Conservation (phyloP, 208 protist species). For the Phytomonas sp. region DNA sequence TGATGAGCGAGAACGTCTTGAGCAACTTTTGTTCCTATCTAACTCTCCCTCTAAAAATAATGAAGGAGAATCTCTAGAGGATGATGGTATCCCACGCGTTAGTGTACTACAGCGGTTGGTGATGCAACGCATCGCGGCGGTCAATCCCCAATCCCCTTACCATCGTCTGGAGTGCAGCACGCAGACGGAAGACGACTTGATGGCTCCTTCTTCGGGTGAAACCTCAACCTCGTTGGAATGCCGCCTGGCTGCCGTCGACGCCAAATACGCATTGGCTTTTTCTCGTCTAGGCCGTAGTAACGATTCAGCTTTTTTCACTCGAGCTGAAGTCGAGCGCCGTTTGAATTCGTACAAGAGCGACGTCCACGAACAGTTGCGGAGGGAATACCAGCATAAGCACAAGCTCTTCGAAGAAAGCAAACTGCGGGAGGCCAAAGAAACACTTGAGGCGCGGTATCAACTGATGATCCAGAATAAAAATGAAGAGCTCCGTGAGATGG, state of each 20-base stretch:
- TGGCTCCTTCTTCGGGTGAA: constrained; percentile 16
- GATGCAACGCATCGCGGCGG: constrained; percentile 20
- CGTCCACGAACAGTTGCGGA: constrained; percentile 57
- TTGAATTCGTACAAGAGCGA: constrained; percentile 66
- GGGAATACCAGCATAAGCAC: constrained; percentile 67
- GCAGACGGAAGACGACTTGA: constrained; percentile 39
- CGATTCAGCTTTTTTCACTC: constrained; percentile 29
- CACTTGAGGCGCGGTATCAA: constrained; percentile 43
- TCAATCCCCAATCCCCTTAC: neutral
- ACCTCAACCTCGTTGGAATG: constrained; percentile 62
- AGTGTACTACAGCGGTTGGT: constrained; percentile 62
- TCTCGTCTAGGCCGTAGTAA: constrained; percentile 33
- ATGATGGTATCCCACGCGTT: constrained; percentile 13
- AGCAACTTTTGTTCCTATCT: constrained; percentile 25
- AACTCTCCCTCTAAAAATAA: neutral
- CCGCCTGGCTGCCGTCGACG: constrained; percentile 79
- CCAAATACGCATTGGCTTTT: constrained; percentile 77
- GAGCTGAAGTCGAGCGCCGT: constrained; percentile 65
- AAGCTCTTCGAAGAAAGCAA: constrained; percentile 47
- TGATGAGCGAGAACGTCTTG: constrained; percentile 37
- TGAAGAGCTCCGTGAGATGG: constrained; percentile 55
- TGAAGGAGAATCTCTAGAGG: constrained; percentile 11
- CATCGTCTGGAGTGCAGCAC: constrained; percentile 38
- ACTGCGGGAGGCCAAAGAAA: constrained; percentile 44
- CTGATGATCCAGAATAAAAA: constrained; percentile 43